A percentile compares a stretch with the other conserved stretches of the same genome.
Conservation (phyloP, 208 protist genomes). For the Trypanosoma brucei region DNA sequence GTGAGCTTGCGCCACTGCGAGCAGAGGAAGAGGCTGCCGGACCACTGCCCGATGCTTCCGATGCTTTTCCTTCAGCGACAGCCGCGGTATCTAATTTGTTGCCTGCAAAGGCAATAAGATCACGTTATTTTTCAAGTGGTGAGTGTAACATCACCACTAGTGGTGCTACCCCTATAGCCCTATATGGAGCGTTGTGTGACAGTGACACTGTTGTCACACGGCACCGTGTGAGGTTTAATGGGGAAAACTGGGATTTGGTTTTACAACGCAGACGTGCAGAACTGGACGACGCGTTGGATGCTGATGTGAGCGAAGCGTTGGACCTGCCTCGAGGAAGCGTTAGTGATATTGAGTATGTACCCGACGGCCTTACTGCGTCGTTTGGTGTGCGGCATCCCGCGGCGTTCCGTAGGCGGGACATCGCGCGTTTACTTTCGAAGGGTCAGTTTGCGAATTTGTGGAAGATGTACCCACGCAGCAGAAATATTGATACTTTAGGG, state of each 20-base stretch:
- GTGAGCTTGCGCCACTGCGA: too few relatives aligned
- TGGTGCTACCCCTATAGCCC: conserved; percentile 11
- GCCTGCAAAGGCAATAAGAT: too few relatives aligned
- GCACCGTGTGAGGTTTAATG: conserved; percentile 28
- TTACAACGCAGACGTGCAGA: conserved; percentile 17
- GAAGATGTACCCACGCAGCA: neutral
- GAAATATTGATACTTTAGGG: too few relatives aligned
- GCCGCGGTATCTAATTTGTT: too few relatives aligned
- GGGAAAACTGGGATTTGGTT: conserved; percentile 32
- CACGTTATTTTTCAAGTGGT: too few relatives aligned
- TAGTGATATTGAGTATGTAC: conserved; percentile 14
- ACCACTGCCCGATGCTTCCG: too few relatives aligned
- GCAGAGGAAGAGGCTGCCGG: too few relatives aligned
- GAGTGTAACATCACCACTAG: too few relatives aligned
- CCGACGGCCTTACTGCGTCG: conserved; percentile 22
- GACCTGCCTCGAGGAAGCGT: conserved; percentile 18
- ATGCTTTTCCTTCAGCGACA: too few relatives aligned
- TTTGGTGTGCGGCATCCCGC: conserved; percentile 27
- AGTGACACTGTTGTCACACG: too few relatives aligned
- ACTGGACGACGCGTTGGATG: conserved; percentile 26
- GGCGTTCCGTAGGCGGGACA: conserved; percentile 15
- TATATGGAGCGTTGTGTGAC: conserved; percentile 9
- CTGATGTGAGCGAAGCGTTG: conserved; percentile 29
- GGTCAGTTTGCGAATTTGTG: neutral
- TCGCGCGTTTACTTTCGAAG: neutral